Percentiles rank a stretch among this genome's conserved stretches.
phyloP scores from a whole-genome alignment of 139 green algal genomes.

The Chlamydomonas urium region DNA sequence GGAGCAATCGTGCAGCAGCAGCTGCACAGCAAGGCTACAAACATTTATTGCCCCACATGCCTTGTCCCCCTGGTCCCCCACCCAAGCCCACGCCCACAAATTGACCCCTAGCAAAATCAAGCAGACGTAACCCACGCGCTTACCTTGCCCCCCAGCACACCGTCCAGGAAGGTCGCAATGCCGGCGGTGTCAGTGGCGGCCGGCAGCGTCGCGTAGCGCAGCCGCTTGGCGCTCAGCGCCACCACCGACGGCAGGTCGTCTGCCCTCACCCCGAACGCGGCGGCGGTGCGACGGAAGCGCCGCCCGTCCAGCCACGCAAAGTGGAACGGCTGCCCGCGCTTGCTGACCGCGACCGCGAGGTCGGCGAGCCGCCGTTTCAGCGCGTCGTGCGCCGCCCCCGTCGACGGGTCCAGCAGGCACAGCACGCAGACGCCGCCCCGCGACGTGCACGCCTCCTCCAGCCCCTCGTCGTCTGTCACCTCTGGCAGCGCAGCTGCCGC shows the following conservation, averaged over 20 bases:
- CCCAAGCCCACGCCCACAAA: background rate
- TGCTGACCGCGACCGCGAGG: background rate
- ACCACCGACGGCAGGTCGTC: slow-evolving; percentile 32
- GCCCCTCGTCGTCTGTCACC: slow-evolving; percentile 13
- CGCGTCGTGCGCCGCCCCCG: background rate
- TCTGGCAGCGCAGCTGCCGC: background rate
- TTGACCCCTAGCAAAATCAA: background rate
- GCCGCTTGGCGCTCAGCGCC: slow-evolving; percentile 28
- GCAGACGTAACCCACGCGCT: slow-evolving; percentile 6
- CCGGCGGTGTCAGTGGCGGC: background rate
- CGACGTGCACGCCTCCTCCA: slow-evolving; percentile 23
- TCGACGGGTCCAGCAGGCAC: slow-evolving; percentile 20
- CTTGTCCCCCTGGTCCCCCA: background rate
- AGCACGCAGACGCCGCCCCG: slow-evolving; percentile 37
- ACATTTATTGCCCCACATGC: background rate
- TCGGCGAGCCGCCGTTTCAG: too few relatives aligned
- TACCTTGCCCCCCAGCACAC: slow-evolving; percentile 34
- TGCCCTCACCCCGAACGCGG: slow-evolving; percentile 18
- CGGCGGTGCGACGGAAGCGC: background rate
- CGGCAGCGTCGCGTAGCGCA: slow-evolving; percentile 32
- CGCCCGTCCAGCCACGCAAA: background rate
- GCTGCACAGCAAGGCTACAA: too few relatives aligned
- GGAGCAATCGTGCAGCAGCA: too few relatives aligned
- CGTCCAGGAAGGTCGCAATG: slow-evolving; percentile 26
- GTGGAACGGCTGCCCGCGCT: background rate